These are phyloP conservation scores for Lineolata rhizophorae DNA, from an alignment of 495 filamentous ascomycete genomes.

Conservation along the genomic window DNA sequence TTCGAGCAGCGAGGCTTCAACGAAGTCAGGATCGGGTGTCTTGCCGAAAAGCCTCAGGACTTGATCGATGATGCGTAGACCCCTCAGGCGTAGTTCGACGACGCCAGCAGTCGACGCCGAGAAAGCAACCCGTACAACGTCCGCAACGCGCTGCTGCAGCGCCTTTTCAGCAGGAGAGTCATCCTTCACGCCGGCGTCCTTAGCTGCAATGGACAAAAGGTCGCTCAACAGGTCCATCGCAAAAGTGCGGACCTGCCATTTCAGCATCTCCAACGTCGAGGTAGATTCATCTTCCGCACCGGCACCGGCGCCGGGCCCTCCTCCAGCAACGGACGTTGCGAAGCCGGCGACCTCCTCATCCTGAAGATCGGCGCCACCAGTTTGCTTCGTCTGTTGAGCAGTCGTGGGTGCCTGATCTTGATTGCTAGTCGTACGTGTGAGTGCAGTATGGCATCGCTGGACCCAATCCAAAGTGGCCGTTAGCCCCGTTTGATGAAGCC, in stretches of 20 bases:
- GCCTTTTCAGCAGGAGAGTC: slow-evolving; percentile 49
- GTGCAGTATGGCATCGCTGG: slow-evolving; percentile 61
- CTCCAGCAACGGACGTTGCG: slow-evolving; percentile 37
- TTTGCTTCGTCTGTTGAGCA: slow-evolving; percentile 24
- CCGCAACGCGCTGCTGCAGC: slow-evolving; percentile 66
- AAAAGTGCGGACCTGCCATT: slow-evolving; percentile 93
- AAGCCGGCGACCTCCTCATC: slow-evolving; percentile 97
- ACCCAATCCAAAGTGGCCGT: slow-evolving; percentile 65
- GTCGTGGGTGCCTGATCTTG: slow-evolving; percentile 20
- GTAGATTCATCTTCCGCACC: slow-evolving; percentile 42
- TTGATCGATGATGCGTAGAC: slow-evolving; percentile 80
- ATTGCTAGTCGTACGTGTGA: slow-evolving; percentile 64
- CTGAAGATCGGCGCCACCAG: slow-evolving; percentile 47
- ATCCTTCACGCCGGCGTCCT: slow-evolving; percentile 44
- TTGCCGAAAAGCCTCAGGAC: slow-evolving; percentile 92
- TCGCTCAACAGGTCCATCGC: slow-evolving; percentile 82
- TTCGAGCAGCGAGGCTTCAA: slow-evolving; percentile 83
- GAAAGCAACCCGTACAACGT: slow-evolving; percentile 94
- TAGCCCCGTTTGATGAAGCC: slow-evolving; percentile 72
- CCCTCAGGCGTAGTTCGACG: slow-evolving; percentile 68
- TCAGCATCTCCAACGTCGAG: slow-evolving; percentile 62
- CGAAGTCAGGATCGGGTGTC: slow-evolving; percentile 85
- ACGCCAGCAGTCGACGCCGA: slow-evolving; percentile 90
- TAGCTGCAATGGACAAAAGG: slow-evolving; percentile 50
- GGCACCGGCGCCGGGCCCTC: too few species aligned